These are phyloP conservation scores for Solanum phureja DNA, from an alignment of 257 asterid species.

Conservation along the genomic window DNA sequence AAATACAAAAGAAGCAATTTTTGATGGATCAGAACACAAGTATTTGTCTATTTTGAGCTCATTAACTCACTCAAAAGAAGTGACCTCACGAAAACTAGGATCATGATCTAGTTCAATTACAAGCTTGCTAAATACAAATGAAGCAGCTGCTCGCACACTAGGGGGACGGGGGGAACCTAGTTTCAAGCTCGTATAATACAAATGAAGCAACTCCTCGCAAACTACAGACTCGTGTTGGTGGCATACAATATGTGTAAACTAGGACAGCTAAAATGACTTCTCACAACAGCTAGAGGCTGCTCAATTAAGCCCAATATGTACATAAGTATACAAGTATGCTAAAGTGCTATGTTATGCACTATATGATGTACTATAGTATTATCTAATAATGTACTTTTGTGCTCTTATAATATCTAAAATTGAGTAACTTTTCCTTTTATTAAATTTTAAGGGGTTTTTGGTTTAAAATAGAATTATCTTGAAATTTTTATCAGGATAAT, in stretches of 20 bases:
- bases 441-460: not conserved
- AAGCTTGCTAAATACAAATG: not conserved
- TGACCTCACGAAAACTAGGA: not conserved
- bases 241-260: not conserved
- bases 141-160: too few species aligned
- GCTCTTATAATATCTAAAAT: not conserved
- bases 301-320: not conserved
- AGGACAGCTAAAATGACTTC: not conserved
- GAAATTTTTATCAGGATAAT: not conserved
- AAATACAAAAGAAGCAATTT: not conserved
- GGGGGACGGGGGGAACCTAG: too few species aligned
- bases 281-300: not conserved
- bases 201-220: not conserved
- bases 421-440: not conserved
- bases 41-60: not conserved
- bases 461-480: not conserved
- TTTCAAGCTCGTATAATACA: too few species aligned
- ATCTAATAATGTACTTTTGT: not conserved
- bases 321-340: not conserved
- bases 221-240: not conserved
- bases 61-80: not conserved
- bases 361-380: not conserved
- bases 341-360: not conserved
- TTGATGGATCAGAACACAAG: fast-evolving
- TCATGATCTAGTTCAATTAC: not conserved